phyloP scores from a whole-genome alignment of 1,284 basidiomycete species.

The Volvariella surrecta region DNA sequence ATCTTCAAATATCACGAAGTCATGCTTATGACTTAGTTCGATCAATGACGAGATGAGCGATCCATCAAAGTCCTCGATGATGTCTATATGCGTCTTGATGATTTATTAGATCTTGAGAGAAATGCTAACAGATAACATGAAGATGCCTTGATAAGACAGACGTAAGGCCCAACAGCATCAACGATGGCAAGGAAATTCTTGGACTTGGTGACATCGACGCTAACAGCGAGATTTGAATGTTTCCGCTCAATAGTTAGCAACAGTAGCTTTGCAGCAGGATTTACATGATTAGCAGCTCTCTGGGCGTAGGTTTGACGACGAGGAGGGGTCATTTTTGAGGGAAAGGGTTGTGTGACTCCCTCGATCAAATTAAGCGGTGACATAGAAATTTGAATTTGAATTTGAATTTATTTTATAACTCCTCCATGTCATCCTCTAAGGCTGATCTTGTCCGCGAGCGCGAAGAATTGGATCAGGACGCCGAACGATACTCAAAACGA shows the following conservation, averaged over 20 bases:
- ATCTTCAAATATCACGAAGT: constrained; percentile 98
- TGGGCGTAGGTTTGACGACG: constrained; percentile 52
- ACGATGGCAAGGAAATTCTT: constrained; percentile 82
- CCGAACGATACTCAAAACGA: constrained; percentile 46
- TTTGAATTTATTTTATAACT: constrained; percentile 14
- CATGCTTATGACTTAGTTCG: constrained; percentile 70
- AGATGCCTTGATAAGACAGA: constrained; percentile 89
- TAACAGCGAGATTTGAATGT: constrained; percentile 88
- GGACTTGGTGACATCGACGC: constrained; percentile 87
- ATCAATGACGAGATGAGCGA: constrained; percentile 68
- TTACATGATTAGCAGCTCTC: constrained; percentile 54
- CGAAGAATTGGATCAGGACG: constrained; percentile 37
- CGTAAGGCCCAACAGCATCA: constrained; percentile 80
- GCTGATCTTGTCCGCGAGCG: constrained; percentile 34
- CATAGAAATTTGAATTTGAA: constrained; percentile 5
- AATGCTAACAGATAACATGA: constrained; percentile 11
- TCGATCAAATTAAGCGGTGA: background rate
- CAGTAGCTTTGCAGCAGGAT: constrained; percentile 70
- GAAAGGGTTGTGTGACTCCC: constrained; percentile 6
- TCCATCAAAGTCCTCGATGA: constrained; percentile 86
- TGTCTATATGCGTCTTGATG: constrained; percentile 91
- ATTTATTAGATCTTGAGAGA: constrained; percentile 11
- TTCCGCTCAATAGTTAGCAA: constrained; percentile 86
- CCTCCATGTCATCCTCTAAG: constrained; percentile 14
- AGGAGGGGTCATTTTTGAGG: constrained; percentile 30